Conservation (phyloP, 2,329 filamentous ascomycete genomes). For the Fusarium dimerum region DNA sequence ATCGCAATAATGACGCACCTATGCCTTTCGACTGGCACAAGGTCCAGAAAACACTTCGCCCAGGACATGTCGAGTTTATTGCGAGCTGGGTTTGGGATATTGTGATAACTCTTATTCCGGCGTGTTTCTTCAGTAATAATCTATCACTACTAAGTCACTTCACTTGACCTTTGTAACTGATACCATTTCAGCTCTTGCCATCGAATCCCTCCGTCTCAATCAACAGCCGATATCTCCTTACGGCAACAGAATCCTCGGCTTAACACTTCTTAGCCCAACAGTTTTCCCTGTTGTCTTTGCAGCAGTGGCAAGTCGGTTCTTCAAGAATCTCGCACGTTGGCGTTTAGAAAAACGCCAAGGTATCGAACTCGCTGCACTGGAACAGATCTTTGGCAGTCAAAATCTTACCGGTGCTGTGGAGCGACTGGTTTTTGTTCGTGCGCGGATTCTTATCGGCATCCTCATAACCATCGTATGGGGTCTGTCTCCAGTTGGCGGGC, state of each 20-base stretch:
- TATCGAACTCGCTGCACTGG: constrained; percentile 2
- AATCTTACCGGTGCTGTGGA: constrained; percentile 9
- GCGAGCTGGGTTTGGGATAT: background rate
- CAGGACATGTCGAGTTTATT: too few relatives aligned
- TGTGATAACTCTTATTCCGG: background rate
- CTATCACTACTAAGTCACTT: background rate
- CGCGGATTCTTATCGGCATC: background rate
- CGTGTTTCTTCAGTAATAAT: background rate
- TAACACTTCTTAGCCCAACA: constrained; percentile 4
- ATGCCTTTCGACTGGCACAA: too few relatives aligned
- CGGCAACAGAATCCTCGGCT: constrained; percentile 1
- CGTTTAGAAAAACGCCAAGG: constrained; percentile 3
- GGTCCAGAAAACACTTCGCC: too few relatives aligned
- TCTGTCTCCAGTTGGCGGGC: constrained; percentile 7
- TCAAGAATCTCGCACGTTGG: constrained; percentile 8
- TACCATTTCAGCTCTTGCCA: background rate
- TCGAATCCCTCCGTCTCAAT: constrained; percentile 2
- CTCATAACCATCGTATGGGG: constrained; percentile 1
- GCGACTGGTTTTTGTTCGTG: constrained; percentile 1
- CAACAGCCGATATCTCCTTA: background rate
- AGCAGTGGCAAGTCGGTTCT: constrained; percentile 5
- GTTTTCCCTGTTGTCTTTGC: constrained; percentile 11
- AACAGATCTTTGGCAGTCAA: constrained; percentile 11
- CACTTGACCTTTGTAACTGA: background rate
- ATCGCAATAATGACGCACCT: too few relatives aligned